Conservation (phyloP, 2,329 filamentous ascomycete genomes). For the Fusarium mexicanum region DNA sequence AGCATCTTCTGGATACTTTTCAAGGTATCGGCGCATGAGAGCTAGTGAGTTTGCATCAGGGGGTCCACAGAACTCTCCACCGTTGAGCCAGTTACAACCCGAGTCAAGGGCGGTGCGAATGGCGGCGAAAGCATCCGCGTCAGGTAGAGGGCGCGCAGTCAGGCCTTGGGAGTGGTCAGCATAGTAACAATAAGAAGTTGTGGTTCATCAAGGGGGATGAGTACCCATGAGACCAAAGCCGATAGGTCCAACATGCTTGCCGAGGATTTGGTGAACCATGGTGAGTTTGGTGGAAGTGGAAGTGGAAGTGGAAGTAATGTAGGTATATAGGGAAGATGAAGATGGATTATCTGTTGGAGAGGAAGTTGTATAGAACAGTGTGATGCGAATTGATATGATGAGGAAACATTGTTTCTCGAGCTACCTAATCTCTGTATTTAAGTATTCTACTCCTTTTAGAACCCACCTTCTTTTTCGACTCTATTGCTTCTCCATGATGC, state of each 20-base stretch:
- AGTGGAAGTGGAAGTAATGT: background rate
- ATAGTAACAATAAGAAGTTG: slow-evolving; percentile 31
- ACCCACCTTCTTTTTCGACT: background rate
- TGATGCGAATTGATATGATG: background rate
- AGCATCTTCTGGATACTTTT: slow-evolving; percentile 67
- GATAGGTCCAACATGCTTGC: slow-evolving; percentile 38
- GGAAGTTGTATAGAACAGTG: background rate
- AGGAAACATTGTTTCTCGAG: background rate
- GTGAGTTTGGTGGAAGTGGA: background rate
- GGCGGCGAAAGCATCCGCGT: slow-evolving; percentile 58
- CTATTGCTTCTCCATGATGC: slow-evolving; percentile 1
- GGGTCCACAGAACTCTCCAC: slow-evolving; percentile 69
- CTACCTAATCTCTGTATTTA: slow-evolving; percentile 8
- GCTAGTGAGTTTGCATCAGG: slow-evolving; percentile 63
- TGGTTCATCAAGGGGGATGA: background rate
- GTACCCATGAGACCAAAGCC: slow-evolving; percentile 43
- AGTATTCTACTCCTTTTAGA: background rate
- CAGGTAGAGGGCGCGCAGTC: slow-evolving; percentile 27
- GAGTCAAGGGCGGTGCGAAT: slow-evolving; percentile 60
- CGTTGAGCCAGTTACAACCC: slow-evolving; percentile 63
- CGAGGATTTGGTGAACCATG: slow-evolving; percentile 39
- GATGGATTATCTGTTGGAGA: background rate
- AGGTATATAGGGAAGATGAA: background rate
- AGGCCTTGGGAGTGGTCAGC: slow-evolving; percentile 30
- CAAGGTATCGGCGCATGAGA: slow-evolving; percentile 69